phyloP scores from a whole-genome alignment of 257 asterid species.

The Nemophila menziesii region DNA sequence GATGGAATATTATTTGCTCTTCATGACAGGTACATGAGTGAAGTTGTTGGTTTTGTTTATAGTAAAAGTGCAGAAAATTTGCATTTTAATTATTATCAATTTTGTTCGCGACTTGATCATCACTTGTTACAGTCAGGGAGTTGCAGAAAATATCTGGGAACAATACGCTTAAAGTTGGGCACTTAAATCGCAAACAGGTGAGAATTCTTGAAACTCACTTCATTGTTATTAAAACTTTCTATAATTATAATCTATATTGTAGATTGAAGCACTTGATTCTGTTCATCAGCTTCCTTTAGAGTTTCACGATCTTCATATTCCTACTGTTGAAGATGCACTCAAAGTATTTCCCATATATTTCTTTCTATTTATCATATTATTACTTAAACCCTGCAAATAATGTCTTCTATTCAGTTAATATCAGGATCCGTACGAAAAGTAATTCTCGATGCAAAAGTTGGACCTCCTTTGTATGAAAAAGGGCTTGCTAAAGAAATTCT shows the following conservation, averaged over 20 bases:
- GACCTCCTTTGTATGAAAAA: slow-evolving; percentile 71
- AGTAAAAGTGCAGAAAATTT: no score
- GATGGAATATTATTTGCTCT: slow-evolving; percentile 85
- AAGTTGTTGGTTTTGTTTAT: no score
- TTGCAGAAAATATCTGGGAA: slow-evolving; percentile 83
- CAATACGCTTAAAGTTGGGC: slow-evolving; percentile 59
- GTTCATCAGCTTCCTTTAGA: slow-evolving; percentile 28
- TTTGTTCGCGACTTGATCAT: slow-evolving; percentile 56
- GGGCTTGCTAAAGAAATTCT: slow-evolving; percentile 70
- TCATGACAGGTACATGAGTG: slow-evolving; percentile 69
- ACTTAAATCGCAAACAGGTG: slow-evolving; percentile 75
- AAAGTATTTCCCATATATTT: slow-evolving; percentile 25
- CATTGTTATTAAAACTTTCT: background rate
- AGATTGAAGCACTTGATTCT: slow-evolving; percentile 61
- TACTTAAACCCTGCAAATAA: background rate
- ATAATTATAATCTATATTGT: slow-evolving; percentile 15
- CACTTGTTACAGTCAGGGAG: slow-evolving; percentile 88
- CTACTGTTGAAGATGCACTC: slow-evolving; percentile 75
- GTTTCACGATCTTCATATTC: slow-evolving; percentile 47
- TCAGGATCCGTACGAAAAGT: slow-evolving; percentile 70
- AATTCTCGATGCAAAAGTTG: slow-evolving; percentile 89
- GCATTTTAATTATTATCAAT: background rate
- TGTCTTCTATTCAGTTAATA: slow-evolving; percentile 32
- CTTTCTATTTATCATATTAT: background rate
- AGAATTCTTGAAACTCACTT: background rate